phyloP scores from a whole-genome alignment of 345 rosid species.

The Aurinia saxatilis region DNA sequence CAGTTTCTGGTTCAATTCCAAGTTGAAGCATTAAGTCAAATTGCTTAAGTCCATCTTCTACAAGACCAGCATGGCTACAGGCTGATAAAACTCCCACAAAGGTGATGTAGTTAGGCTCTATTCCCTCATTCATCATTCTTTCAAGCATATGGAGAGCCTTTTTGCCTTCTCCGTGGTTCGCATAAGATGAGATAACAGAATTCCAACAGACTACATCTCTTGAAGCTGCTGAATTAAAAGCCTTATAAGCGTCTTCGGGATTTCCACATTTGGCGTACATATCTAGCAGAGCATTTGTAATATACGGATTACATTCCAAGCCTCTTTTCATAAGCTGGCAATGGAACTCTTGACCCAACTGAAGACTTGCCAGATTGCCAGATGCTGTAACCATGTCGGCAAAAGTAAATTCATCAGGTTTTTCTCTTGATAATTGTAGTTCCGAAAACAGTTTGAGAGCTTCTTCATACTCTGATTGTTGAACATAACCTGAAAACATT shows the following conservation, averaged over 20 bases:
- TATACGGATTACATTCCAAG: slow-evolving; percentile 42
- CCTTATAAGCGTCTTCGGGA: slow-evolving; percentile 44
- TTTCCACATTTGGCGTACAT: slow-evolving; percentile 85
- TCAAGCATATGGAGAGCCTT: slow-evolving; percentile 50
- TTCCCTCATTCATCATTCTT: slow-evolving; percentile 44
- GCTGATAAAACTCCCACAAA: slow-evolving; percentile 71
- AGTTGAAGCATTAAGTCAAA: slow-evolving; percentile 46
- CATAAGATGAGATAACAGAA: slow-evolving; percentile 56
- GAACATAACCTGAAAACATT: slow-evolving; percentile 58
- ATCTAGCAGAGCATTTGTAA: slow-evolving; percentile 53
- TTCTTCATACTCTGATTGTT: slow-evolving; percentile 55
- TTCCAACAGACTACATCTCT: slow-evolving; percentile 68
- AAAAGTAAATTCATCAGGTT: slow-evolving; percentile 54
- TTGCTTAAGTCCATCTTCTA: slow-evolving; percentile 46
- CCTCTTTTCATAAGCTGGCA: slow-evolving; percentile 41
- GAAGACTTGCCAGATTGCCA: slow-evolving; percentile 61
- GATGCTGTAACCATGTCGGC: slow-evolving; percentile 56
- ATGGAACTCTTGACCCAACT: slow-evolving; percentile 59
- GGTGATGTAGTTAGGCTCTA: slow-evolving; percentile 59
- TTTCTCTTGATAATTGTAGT: slow-evolving; percentile 41
- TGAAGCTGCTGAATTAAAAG: slow-evolving; percentile 32
- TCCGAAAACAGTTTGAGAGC: slow-evolving; percentile 48
- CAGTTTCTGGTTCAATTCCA: slow-evolving; percentile 54
- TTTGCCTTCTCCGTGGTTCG: slow-evolving; percentile 62
- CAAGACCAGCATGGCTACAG: slow-evolving; percentile 64